These are phyloP conservation scores for Yarrowia yakushimensis DNA, from an alignment of 805 yeast genomes.

Conservation along the genomic window DNA sequence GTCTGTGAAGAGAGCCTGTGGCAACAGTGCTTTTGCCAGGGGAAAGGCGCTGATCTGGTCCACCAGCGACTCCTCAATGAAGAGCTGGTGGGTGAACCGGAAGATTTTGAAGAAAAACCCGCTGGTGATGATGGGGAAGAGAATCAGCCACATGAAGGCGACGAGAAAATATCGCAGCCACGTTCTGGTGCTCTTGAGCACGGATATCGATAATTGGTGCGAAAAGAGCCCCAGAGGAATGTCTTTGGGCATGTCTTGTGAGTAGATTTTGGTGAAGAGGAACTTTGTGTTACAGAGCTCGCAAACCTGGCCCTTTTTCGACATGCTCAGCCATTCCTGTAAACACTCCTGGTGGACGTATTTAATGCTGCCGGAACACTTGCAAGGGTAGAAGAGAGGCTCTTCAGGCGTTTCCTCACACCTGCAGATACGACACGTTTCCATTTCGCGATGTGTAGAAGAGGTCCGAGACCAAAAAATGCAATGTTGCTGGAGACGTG, in stretches of 20 bases:
- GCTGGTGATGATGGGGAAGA: neutral
- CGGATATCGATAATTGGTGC: slow-evolving; percentile 21
- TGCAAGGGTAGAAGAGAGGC: slow-evolving; percentile 88
- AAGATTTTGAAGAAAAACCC: neutral
- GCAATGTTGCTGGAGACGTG: neutral
- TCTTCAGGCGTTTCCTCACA: slow-evolving; percentile 78
- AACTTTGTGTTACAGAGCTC: slow-evolving; percentile 84
- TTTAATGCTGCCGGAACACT: slow-evolving; percentile 88
- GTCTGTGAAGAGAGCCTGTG: neutral
- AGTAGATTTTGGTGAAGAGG: slow-evolving; percentile 62
- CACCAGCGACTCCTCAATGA: neutral
- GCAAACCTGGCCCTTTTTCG: slow-evolving; percentile 59
- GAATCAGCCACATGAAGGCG: neutral
- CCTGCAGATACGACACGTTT: slow-evolving; percentile 86
- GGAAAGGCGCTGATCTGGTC: neutral
- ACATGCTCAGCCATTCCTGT: slow-evolving; percentile 77
- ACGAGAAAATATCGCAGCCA: slow-evolving; percentile 18
- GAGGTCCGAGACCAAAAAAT: neutral
- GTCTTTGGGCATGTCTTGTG: slow-evolving; percentile 57
- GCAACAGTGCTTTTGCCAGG: neutral
- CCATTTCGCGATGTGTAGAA: slow-evolving; percentile 37
- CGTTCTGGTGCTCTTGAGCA: neutral
- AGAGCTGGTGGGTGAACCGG: neutral
- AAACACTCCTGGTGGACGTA: slow-evolving; percentile 92
- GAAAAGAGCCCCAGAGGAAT: slow-evolving; percentile 56